Evolutionary conservation across 192 early-diverging fungal species (phyloP), one percentile per base, ranked within the genome.

Genomic region (Kappamyces sp.): DNA sequence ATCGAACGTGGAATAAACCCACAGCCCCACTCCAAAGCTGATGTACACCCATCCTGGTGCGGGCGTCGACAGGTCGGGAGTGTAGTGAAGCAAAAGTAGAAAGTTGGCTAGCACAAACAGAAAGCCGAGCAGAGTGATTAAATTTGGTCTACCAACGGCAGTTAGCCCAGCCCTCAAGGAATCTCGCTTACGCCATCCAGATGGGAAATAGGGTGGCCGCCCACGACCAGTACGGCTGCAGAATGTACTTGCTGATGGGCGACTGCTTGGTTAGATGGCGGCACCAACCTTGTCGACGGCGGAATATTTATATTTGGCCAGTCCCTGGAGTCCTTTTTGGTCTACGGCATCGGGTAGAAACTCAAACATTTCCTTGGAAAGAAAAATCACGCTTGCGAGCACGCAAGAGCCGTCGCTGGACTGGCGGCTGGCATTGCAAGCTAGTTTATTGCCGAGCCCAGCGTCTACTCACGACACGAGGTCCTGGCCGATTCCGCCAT

Each of bases 171-270:
- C 22, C 22, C 22, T 22, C 7, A 88, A 88, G 6, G 83, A 88
- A 4, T 80, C 84, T 14, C 74, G 78, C 54, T 85, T 85, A 14
- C 87, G 93, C 93, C 81, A 95, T 83, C 91, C 91, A 95, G 64
- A 86, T 71, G 12, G 93, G 93, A 67, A 95, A 91, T 46, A 91
- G 66, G 7, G 84, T 86, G 33, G 92, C 86, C 12, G 85, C 84
- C 81, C 86, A 88, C 65, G 88, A 88, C 92, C 93, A 95, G 69
- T 93, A 95, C 62, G 85, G 90, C 31, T 69, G 75, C 30, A 93
- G 75, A 32, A 95, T 71, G 64, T 92, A 90, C 51, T 86, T 82
- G 35, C 89, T 83, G 30, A 90, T 66, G 39, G 83, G 84, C 11
- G 90, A 92, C 79, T 90, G 84, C 11, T 4, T 11, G 2, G 33